Evolutionary conservation across 805 yeast species (phyloP), one percentile per base, ranked within the genome.

Genomic region (Pichia cephalocereana): DNA sequence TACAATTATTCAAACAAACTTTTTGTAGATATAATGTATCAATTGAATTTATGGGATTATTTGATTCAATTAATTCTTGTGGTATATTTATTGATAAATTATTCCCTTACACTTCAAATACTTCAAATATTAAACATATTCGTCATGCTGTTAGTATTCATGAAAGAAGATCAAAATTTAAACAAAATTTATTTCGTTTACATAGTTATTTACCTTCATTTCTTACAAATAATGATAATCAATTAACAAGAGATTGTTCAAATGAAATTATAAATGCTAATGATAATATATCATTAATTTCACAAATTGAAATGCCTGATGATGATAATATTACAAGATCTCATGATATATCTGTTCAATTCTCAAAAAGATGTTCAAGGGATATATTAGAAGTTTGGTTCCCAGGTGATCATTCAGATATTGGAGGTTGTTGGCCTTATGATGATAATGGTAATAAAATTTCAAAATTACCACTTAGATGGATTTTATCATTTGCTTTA

Each of bases 21-120:
- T 82, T 82, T 57, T 72, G 79, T 43, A 55, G 66, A 6, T 61
- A 65, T 6, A 55, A 61, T 2, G 74, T 78, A 4, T 57, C 56
- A 9, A 70, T 82, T 43, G 72, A 74, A 52, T 79, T 80, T 50
- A 75, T 82, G 72, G 88, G 88, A 0, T 61, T 82, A 18, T 82
- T 83, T 74, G 89, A 82, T 62, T 76, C 86, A 0, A 79, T 82
- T 18, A 80, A 79, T 57, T 80, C 86, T 1, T 80, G 81, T 19
- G 88, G 88, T 0, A 55, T 80, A 10, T 48, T 81, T 5, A 66
- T 78, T 40, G 85, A 80, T 55, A 62, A 77, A 38, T 52, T 77
- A 58, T 82, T 81, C 52, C 86, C 86, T 0, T 79, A 69, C 52
- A 70, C 82, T 1, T 72, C 79, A 2, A 66, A 72, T 44, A 68